Conservation (phyloP, 2,329 filamentous ascomycete species). For the Teratosphaeria pseudoeucalypti region DNA sequence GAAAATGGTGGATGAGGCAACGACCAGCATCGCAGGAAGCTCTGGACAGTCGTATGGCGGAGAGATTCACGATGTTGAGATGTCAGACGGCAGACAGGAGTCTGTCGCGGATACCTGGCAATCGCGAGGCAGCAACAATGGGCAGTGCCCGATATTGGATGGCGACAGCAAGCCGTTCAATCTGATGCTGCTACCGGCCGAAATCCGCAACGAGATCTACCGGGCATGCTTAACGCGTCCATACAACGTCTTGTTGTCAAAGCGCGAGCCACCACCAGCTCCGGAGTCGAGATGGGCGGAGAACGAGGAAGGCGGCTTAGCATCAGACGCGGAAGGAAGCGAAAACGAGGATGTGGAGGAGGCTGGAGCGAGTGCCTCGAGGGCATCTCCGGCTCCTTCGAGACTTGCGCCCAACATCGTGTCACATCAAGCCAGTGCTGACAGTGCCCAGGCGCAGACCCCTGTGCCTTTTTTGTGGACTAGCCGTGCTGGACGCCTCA, state of each 20-base stretch:
- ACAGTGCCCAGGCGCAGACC: not conserved
- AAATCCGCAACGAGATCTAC: conserved; percentile 37
- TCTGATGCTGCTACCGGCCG: conserved; percentile 36
- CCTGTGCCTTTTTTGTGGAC: not conserved
- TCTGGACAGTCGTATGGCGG: not conserved
- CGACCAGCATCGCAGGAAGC: not conserved
- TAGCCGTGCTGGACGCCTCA: not conserved
- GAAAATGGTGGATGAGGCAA: not conserved
- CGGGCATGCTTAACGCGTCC: conserved; percentile 25
- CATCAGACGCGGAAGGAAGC: not conserved
- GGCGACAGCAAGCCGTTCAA: conserved; percentile 21
- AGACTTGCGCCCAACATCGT: not conserved
- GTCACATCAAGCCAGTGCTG: not conserved
- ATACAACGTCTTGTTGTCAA: conserved; percentile 23
- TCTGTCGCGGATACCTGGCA: not conserved
- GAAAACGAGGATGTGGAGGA: not conserved
- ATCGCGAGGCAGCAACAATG: not conserved
- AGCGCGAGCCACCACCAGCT: conserved; percentile 9
- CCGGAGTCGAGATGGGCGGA: not conserved
- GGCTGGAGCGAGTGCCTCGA: not conserved
- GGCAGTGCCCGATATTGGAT: conserved; percentile 11
- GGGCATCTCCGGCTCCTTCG: not conserved
- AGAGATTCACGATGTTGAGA: not conserved
- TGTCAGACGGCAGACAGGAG: not conserved
- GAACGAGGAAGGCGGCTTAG: not conserved